Conservation (phyloP, 2,329 filamentous ascomycete species). For the Hyphodiscus sp. region DNA sequence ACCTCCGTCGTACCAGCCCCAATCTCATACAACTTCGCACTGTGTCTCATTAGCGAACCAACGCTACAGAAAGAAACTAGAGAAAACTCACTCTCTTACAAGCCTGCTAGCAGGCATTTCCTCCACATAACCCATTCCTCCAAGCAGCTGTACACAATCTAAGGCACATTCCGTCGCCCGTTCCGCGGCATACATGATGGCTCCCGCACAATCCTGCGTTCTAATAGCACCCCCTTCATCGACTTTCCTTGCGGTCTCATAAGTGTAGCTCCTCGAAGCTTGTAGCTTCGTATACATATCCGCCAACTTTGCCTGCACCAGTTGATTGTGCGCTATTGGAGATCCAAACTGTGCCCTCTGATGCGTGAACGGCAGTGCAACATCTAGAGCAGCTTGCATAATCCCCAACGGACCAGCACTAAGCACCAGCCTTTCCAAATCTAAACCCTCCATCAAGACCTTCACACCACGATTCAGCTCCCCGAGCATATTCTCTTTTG, state of each 20-base stretch:
- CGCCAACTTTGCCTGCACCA: slow-evolving; percentile 86
- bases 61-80: neutral
- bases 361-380: slow-evolving; percentile 83
- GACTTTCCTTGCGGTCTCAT: slow-evolving; percentile 69
- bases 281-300: slow-evolving; percentile 97
- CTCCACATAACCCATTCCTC: slow-evolving; percentile 93
- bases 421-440: slow-evolving; percentile 87
- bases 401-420: slow-evolving; percentile 85
- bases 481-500: slow-evolving; percentile 74
- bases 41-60: slow-evolving; percentile 32
- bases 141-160: slow-evolving; percentile 86
- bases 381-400: slow-evolving; percentile 87
- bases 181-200: slow-evolving; percentile 90
- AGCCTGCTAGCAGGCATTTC: slow-evolving; percentile 88
- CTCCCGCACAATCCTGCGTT: slow-evolving; percentile 90
- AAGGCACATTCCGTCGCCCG: slow-evolving; percentile 79
- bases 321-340: slow-evolving; percentile 86
- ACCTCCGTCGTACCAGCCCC: slow-evolving; percentile 95
- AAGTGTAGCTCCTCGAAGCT: slow-evolving; percentile 80
- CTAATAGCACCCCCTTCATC: slow-evolving; percentile 68
- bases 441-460: slow-evolving; percentile 93
- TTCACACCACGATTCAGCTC: slow-evolving; percentile 73
- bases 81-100: slow-evolving; percentile 49
- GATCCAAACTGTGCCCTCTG: slow-evolving; percentile 79
- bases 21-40: slow-evolving; percentile 84